Base-by-base conservation (phyloP, 306 rosid genomes). In the Cucurbita argyrosperma region DNA sequence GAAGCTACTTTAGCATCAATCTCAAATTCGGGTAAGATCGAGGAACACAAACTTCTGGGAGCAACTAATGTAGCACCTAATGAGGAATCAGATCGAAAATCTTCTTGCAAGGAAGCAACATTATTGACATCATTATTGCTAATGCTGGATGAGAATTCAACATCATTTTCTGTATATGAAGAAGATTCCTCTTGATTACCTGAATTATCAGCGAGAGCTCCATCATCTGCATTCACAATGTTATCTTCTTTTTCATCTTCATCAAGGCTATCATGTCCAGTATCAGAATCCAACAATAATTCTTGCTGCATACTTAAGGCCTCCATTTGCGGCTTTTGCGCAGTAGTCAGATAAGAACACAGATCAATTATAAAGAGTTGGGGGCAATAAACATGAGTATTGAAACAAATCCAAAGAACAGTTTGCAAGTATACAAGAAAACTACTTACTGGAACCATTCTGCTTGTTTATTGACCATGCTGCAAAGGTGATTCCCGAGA, bases 281-380 rank as follows among this genome's bases (percentile, higher is more conserved):
- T 80, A 81, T 89, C 99, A 74, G 87, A 82, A 47, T 83, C 80
- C 85, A 89, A 70, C 55, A 79, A 38, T 56, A 19, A 80, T 75
- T 91, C 96, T 80, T 89, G 96, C 78, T 87, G 89, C 1, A 84
- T 71, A 3, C 85, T 85, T 87, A 95, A 84, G 18, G 96, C 88
- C 82, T 88, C 84, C 92, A 91, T 85, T 74, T 83, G 86, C 51
- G 81, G 86, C 56, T 80, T 79, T 51, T 76, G 35, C 55, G 12
- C 45, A 39, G 21, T 16, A 54, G 15, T 46, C 58, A 63, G 60
- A 62, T 35, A 60, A 57, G 53, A 71, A n/a, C 56, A 71, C 57
- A 70, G 6, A 2, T 72, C 5, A 50, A 50, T 15, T 49, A 30
- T 43, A 38, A 13, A 39, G 50, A 63, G 40, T 35, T 1, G 4